These are phyloP conservation scores for Crithidia brevicula DNA, from an alignment of 208 protist genomes.

Conservation along the genomic window DNA sequence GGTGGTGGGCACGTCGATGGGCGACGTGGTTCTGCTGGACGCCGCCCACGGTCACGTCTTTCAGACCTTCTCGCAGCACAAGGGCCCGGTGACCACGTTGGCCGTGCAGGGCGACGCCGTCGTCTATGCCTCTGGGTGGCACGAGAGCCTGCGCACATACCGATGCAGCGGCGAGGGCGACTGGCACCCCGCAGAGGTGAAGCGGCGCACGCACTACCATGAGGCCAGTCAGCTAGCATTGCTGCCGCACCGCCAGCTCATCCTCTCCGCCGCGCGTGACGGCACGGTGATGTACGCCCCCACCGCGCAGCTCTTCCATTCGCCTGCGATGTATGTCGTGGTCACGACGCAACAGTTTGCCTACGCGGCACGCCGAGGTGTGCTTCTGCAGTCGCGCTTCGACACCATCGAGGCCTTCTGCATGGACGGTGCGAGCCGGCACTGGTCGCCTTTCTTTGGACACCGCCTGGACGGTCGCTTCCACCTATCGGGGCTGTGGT, in stretches of 20 bases:
- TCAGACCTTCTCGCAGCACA: conserved; percentile 82
- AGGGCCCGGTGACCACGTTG: conserved; percentile 74
- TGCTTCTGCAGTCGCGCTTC: conserved; percentile 73
- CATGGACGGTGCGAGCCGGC: conserved; percentile 42
- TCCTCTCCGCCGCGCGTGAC: conserved; percentile 84
- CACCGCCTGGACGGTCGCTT: conserved; percentile 70
- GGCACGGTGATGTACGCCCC: conserved; percentile 81
- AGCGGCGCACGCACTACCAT: conserved; percentile 91
- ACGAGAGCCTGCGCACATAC: conserved; percentile 80
- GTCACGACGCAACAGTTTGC: conserved; percentile 75
- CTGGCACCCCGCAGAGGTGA: conserved; percentile 89
- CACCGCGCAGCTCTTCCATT: conserved; percentile 56
- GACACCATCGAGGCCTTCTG: conserved; percentile 79
- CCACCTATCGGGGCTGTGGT: conserved; percentile 74
- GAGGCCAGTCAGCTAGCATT: conserved; percentile 74
- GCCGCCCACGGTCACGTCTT: conserved; percentile 64
- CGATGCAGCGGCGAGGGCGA: conserved; percentile 30
- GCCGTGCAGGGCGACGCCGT: conserved; percentile 38
- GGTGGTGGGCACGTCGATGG: conserved; percentile 82
- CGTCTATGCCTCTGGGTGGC: conserved; percentile 87
- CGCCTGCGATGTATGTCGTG: conserved; percentile 76
- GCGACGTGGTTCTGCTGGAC: conserved; percentile 85
- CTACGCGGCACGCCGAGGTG: conserved; percentile 54
- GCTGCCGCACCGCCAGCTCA: conserved; percentile 49
- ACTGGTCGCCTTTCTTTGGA: conserved; percentile 78